Evolutionary conservation across 2,329 filamentous ascomycete species (phyloP).

Genomic region (Tolypocladium ophioglossoides): DNA sequence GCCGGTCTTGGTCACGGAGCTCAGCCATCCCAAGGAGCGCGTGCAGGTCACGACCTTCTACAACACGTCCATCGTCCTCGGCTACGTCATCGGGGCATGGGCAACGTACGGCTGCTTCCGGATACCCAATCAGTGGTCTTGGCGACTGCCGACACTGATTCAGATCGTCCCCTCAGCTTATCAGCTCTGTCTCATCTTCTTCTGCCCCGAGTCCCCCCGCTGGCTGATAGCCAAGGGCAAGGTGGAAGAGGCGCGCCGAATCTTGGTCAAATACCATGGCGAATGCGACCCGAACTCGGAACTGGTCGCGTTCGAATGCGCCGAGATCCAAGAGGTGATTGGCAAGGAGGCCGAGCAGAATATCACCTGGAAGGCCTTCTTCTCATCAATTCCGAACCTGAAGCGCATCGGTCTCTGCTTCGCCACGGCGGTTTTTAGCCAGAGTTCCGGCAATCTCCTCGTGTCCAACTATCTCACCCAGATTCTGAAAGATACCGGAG

Average conservation of each 20-base stretch:
- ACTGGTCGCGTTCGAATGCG: conserved; percentile 34
- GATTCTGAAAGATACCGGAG: conserved; percentile 27
- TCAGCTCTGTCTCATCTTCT: conserved; percentile 33
- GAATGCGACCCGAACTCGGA: conserved; percentile 32
- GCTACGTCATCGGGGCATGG: conserved; percentile 27
- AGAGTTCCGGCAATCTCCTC: conserved; percentile 29
- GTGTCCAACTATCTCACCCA: conserved; percentile 31
- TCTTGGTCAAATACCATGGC: conserved; percentile 41
- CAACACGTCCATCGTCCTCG: conserved; percentile 29
- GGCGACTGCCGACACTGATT: conserved; percentile 41
- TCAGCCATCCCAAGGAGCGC: conserved; percentile 30
- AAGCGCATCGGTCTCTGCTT: conserved; percentile 30
- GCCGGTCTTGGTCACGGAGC: conserved; percentile 30
- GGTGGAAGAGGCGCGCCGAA: conserved; percentile 35
- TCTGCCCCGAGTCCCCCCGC: conserved; percentile 50
- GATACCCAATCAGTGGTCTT: conserved; percentile 29
- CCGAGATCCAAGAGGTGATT: conserved; percentile 39
- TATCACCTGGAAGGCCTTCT: conserved; percentile 30
- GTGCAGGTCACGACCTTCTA: conserved; percentile 26
- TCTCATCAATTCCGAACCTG: conserved; percentile 25
- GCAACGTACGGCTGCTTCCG: conserved; percentile 21
- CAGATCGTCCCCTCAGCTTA: conserved; percentile 34
- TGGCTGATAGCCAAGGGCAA: conserved; percentile 44
- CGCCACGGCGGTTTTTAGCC: conserved; percentile 27
- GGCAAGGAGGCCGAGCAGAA: conserved; percentile 16